phyloP scores from a whole-genome alignment of 495 filamentous ascomycete genomes.

The Chaetomidium leptoderma region DNA sequence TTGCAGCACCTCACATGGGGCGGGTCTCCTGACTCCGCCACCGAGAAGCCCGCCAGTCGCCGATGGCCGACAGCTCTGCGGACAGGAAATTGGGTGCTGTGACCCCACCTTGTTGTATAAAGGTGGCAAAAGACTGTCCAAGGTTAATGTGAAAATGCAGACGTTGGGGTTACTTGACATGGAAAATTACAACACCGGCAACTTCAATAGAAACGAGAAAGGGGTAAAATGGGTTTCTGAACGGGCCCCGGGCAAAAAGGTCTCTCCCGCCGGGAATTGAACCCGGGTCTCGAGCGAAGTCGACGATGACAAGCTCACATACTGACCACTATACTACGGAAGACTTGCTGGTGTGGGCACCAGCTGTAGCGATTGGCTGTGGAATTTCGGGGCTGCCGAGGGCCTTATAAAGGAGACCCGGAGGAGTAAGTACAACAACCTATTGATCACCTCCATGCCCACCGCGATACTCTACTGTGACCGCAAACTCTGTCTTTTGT shows the following conservation, averaged over 20 bases:
- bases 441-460: too few relatives aligned
- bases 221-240: neutral
- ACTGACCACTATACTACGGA: constrained; percentile 35
- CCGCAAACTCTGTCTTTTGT: too few relatives aligned
- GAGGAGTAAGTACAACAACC: too few relatives aligned
- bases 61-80: constrained; percentile 11
- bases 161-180: too few relatives aligned
- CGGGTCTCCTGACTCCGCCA: constrained; percentile 4
- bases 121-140: too few relatives aligned
- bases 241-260: constrained; percentile 12
- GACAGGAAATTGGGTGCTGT: neutral
- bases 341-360: constrained; percentile 26
- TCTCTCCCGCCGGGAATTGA: constrained; percentile 34
- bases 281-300: constrained; percentile 31
- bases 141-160: too few relatives aligned
- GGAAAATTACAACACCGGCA: too few relatives aligned
- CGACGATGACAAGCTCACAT: constrained; percentile 29
- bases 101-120: neutral
- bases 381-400: neutral
- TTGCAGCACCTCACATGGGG: constrained; percentile 1
- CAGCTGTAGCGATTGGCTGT: constrained; percentile 23
- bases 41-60: constrained; percentile 12
- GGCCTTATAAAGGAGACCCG: too few relatives aligned
- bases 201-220: neutral
- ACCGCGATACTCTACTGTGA: too few relatives aligned